Evolutionary conservation across 2,329 filamentous ascomycete genomes (phyloP).

Genomic region (Bipolaris gigantea): DNA sequence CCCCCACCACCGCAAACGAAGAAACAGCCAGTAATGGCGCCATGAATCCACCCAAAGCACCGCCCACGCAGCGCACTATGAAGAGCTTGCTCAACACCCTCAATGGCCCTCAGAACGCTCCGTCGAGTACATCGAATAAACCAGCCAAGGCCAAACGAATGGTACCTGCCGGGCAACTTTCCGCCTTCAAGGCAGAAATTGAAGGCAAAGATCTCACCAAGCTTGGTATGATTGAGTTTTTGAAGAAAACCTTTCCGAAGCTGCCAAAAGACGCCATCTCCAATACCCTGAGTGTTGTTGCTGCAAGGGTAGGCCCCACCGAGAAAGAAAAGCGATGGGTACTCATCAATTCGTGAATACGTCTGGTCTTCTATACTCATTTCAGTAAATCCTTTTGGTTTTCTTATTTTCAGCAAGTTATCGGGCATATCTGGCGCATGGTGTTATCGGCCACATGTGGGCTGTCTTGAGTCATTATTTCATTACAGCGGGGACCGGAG

Average conservation of each 20-base stretch:
- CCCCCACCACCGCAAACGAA: slow-evolving; percentile 17
- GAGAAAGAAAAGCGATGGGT: slow-evolving; percentile 68
- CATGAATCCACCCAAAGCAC: slow-evolving; percentile 48
- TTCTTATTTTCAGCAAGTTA: neutral
- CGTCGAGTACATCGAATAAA: slow-evolving; percentile 29
- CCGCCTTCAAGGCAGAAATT: slow-evolving; percentile 71
- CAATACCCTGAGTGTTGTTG: slow-evolving; percentile 67
- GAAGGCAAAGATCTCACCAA: slow-evolving; percentile 73
- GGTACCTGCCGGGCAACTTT: slow-evolving; percentile 63
- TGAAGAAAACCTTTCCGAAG: slow-evolving; percentile 75
- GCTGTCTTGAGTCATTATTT: neutral
- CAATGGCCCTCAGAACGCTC: slow-evolving; percentile 23
- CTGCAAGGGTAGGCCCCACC: slow-evolving; percentile 64
- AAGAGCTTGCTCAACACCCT: slow-evolving; percentile 40
- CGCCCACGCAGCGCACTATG: slow-evolving; percentile 45
- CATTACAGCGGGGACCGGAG: neutral
- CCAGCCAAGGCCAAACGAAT: slow-evolving; percentile 48
- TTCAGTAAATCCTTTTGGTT: neutral
- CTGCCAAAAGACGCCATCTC: slow-evolving; percentile 71
- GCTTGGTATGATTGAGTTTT: slow-evolving; percentile 70
- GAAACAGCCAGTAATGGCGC: slow-evolving; percentile 20
- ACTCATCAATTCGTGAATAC: slow-evolving; percentile 28
- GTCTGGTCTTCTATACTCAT: neutral
- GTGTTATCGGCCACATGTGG: neutral
- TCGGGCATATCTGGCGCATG: neutral